Percentiles rank a stretch among this genome's conserved stretches.
These are phyloP conservation scores for Teratosphaeria viscida DNA, from an alignment of 2,329 filamentous ascomycete species.

Conservation along the genomic window DNA sequence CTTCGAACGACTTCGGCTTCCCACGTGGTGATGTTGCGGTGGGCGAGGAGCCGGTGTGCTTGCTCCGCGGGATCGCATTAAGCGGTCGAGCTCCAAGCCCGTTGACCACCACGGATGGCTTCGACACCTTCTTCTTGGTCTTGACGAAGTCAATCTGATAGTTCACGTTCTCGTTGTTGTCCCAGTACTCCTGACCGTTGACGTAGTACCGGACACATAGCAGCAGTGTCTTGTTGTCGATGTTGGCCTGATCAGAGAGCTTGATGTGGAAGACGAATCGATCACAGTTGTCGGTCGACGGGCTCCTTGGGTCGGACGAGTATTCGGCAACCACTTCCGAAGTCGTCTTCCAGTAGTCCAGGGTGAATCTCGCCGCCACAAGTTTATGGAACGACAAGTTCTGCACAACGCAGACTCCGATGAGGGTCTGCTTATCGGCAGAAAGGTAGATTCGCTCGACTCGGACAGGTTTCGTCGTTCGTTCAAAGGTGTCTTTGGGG, in stretches of 20 bases:
- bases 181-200: slow-evolving; percentile 80
- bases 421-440: slow-evolving; percentile 71
- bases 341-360: slow-evolving; percentile 98
- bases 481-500: slow-evolving; percentile 53
- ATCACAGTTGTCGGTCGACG: slow-evolving; percentile 57
- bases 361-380: slow-evolving; percentile 85
- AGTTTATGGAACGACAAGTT: slow-evolving; percentile 85
- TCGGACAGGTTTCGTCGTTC: slow-evolving; percentile 58
- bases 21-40: slow-evolving; percentile 39
- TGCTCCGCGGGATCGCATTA: slow-evolving; percentile 40
- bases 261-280: slow-evolving; percentile 92
- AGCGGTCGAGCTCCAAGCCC: slow-evolving; percentile 37
- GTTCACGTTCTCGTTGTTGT: slow-evolving; percentile 79
- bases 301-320: slow-evolving; percentile 63
- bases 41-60: slow-evolving; percentile 24
- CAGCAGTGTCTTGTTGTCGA: slow-evolving; percentile 86
- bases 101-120: slow-evolving; percentile 9
- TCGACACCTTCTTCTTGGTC: slow-evolving; percentile 18
- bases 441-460: slow-evolving; percentile 83
- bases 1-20: slow-evolving; percentile 49
- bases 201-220: slow-evolving; percentile 85
- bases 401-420: slow-evolving; percentile 73
- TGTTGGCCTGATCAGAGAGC: slow-evolving; percentile 77
- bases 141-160: slow-evolving; percentile 82
- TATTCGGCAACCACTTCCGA: slow-evolving; percentile 90